phyloP scores from a whole-genome alignment of 2,329 filamentous ascomycete species.

The Aspergillus flavus region DNA sequence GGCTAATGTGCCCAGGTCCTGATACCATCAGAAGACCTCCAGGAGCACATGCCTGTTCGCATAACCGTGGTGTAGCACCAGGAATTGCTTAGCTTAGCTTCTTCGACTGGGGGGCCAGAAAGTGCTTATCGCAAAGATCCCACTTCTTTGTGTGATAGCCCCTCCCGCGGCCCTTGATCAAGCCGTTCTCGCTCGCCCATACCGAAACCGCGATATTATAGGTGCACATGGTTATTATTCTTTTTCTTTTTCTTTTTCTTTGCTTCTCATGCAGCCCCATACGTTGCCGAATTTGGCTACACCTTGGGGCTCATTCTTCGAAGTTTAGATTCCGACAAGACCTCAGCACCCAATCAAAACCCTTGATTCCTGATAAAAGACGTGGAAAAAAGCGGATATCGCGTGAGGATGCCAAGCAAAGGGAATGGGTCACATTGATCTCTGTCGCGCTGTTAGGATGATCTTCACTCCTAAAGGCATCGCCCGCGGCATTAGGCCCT shows the following conservation, averaged over 20 bases:
- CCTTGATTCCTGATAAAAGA: neutral
- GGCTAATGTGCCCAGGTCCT: neutral
- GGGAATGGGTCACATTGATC: constrained; percentile 15
- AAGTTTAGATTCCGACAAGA: constrained; percentile 9
- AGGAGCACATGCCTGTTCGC: constrained; percentile 13
- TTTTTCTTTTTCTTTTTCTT: constrained; percentile 5
- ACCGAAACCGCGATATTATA: constrained; percentile 4
- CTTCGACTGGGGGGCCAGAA: neutral
- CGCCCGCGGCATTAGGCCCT: constrained; percentile 10
- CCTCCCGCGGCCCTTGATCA: neutral
- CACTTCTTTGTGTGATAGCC: constrained; percentile 1
- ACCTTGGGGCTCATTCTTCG: constrained; percentile 13
- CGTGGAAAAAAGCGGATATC: constrained; percentile 13
- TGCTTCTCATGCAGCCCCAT: constrained; percentile 12
- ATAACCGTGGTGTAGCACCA: constrained; percentile 6
- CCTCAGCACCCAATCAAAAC: constrained; percentile 11
- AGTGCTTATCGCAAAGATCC: constrained; percentile 12
- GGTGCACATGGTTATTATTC: neutral
- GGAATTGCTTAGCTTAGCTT: constrained; percentile 4
- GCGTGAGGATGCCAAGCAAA: constrained; percentile 19
- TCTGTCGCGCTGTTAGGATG: constrained; percentile 7
- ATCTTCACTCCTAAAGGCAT: constrained; percentile 2
- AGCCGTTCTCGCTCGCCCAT: neutral
- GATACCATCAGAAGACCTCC: constrained; percentile 11
- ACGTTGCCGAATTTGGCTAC: constrained; percentile 7